Evolutionary conservation across 225 moss, liverwort and hornwort species (phyloP).

Genomic region (Asterella californica): DNA sequence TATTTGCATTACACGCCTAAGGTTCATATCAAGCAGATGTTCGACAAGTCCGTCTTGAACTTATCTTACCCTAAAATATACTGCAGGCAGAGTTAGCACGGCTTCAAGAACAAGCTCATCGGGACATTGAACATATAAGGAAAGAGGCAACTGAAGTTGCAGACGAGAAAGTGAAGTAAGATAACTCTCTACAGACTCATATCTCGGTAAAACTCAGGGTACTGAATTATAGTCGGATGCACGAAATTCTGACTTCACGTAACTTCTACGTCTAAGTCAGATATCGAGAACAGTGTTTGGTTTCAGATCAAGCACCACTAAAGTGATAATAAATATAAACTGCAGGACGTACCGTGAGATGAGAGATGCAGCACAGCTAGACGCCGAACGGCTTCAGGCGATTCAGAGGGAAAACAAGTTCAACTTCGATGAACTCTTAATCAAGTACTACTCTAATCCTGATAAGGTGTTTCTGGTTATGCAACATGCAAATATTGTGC

Average conservation of each 20-base stretch:
- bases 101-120: conserved; percentile 54
- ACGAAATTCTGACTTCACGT: neutral
- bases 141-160: conserved; percentile 52
- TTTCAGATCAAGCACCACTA: neutral
- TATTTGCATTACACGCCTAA: neutral
- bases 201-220: too few relatives aligned
- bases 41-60: too few relatives aligned
- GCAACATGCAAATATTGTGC: neutral
- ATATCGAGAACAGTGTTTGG: neutral
- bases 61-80: neutral
- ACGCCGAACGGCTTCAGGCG: conserved; percentile 46
- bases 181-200: neutral
- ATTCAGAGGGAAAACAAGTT: conserved; percentile 55
- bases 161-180: conserved; percentile 80
- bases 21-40: neutral
- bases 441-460: conserved; percentile 40
- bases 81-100: conserved; percentile 53
- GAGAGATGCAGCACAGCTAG: conserved; percentile 67
- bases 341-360: conserved; percentile 70
- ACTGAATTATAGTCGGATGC: neutral
- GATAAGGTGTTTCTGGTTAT: neutral
- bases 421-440: conserved; percentile 57
- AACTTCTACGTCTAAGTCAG: neutral
- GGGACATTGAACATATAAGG: conserved; percentile 55
- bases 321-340: neutral